Percentiles rank a stretch among this genome's conserved stretches.
Evolutionary conservation across 1,284 basidiomycete species (phyloP).

Genomic region (Malassezia brasiliensis): DNA sequence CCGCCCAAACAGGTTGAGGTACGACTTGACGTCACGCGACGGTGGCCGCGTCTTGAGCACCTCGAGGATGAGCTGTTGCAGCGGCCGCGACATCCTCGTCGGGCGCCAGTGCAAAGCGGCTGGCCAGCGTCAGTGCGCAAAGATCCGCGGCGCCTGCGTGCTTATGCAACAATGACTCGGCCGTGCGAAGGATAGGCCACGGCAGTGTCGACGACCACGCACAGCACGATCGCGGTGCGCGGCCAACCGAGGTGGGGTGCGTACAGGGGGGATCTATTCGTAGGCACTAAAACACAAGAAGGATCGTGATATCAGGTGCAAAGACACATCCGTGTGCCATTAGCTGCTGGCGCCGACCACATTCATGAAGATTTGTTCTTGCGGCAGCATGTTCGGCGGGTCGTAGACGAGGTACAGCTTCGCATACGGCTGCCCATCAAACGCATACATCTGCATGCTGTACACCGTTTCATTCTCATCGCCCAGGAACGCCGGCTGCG

Average conservation of each 20-base stretch:
- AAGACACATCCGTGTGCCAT: neutral
- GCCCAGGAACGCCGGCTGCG: conserved; percentile 23
- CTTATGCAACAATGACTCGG: too few relatives aligned
- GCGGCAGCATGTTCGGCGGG: conserved; percentile 43
- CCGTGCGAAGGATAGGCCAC: too few relatives aligned
- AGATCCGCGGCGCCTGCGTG: too few relatives aligned
- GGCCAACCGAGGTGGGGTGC: too few relatives aligned
- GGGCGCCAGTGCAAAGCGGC: too few relatives aligned
- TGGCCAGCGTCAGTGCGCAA: too few relatives aligned
- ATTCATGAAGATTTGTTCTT: conserved; percentile 24
- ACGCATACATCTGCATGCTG: conserved; percentile 27
- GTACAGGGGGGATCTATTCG: too few relatives aligned
- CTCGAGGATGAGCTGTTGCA: conserved; percentile 88
- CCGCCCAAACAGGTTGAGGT: conserved; percentile 67
- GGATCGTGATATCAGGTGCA: too few relatives aligned
- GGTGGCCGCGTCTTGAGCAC: conserved; percentile 89
- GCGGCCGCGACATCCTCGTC: conserved; percentile 31
- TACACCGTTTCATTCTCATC: conserved; percentile 20
- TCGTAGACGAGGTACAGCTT: conserved; percentile 28
- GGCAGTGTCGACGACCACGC: too few relatives aligned
- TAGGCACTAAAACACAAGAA: too few relatives aligned
- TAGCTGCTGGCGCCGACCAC: conserved; percentile 11
- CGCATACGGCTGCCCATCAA: conserved; percentile 26
- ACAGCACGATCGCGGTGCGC: too few relatives aligned
- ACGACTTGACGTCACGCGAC: conserved; percentile 74